Evolutionary conservation across 202 grass and related monocot species (phyloP).

Genomic region (Setaria italica): DNA sequence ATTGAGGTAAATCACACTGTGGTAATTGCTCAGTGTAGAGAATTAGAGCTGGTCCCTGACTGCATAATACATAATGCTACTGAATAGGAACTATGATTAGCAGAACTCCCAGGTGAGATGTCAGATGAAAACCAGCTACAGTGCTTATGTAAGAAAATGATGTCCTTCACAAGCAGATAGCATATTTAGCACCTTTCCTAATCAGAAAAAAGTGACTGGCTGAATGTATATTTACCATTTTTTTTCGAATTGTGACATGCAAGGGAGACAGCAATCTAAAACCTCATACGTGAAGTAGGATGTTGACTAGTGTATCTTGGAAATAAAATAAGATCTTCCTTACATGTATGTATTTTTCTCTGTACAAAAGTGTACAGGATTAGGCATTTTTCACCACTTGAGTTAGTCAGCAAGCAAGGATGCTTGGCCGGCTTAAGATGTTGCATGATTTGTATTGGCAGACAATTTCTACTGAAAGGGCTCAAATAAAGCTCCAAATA

Average conservation of each 20-base stretch:
- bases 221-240: background rate
- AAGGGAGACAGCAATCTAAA: conserved; percentile 31
- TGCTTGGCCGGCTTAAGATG: conserved; percentile 20
- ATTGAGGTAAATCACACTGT: conserved; percentile 21
- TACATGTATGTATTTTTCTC: background rate
- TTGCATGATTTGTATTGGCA: background rate
- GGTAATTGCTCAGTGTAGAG: background rate
- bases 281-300: background rate
- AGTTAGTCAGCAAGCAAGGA: conserved; percentile 15
- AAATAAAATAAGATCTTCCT: conserved; percentile 30
- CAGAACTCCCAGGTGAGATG: conserved; percentile 24
- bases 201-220: conserved; percentile 23
- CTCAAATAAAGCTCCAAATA: conserved; percentile 13
- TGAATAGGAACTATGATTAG: conserved; percentile 28
- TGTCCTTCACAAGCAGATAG: conserved; percentile 14
- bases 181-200: conserved; percentile 22
- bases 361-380: background rate
- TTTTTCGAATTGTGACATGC: conserved; percentile 14
- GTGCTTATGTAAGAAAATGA: background rate
- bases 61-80: conserved; percentile 25
- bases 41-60: conserved; percentile 23
- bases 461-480: conserved; percentile 4
- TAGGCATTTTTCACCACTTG: conserved; percentile 30
- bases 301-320: conserved; percentile 5
- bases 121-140: conserved; percentile 23